phyloP scores from a whole-genome alignment of 495 filamentous ascomycete genomes.

The Aspergillus ellipticus region DNA sequence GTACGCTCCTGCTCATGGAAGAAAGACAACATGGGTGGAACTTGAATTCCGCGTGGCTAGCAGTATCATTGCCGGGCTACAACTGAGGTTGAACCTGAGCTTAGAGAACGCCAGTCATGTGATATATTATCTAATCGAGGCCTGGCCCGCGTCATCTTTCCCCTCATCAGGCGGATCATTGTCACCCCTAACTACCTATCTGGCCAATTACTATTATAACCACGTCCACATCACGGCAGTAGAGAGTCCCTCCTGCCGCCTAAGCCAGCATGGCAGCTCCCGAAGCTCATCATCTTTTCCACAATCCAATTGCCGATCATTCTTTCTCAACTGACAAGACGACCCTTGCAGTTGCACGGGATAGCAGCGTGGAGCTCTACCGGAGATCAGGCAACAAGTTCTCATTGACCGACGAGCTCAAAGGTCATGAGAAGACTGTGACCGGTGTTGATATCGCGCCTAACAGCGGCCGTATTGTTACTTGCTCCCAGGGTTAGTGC shows the following conservation, averaged over 20 bases:
- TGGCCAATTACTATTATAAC: not conserved
- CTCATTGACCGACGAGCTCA: constrained; percentile 82
- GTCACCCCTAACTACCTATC: not conserved
- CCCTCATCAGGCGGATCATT: not conserved
- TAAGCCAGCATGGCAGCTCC: constrained; percentile 67
- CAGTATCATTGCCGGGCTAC: not conserved
- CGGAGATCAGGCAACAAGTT: constrained; percentile 68
- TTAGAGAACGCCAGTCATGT: constrained; percentile 21
- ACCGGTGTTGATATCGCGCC: constrained; percentile 96
- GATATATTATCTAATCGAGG: constrained; percentile 22
- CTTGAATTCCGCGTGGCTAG: not conserved
- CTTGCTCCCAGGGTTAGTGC: constrained; percentile 83
- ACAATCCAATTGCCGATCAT: constrained; percentile 93
- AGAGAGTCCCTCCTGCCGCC: constrained; percentile 98
- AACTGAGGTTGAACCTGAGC: not conserved
- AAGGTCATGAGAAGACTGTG: constrained; percentile 93
- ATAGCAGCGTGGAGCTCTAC: constrained; percentile 91
- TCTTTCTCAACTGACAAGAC: constrained; percentile 91
- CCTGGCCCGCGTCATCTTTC: constrained; percentile 21
- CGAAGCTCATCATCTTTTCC: constrained; percentile 95
- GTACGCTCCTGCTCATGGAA: constrained; percentile 13
- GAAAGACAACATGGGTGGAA: not conserved
- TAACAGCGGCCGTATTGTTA: constrained; percentile 84
- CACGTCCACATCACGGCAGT: constrained; percentile 63
- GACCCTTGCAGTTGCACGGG: constrained; percentile 86